These are phyloP conservation scores for Lecanicillium sp. DNA, from an alignment of 2,329 filamentous ascomycete species.

Conservation along the genomic window DNA sequence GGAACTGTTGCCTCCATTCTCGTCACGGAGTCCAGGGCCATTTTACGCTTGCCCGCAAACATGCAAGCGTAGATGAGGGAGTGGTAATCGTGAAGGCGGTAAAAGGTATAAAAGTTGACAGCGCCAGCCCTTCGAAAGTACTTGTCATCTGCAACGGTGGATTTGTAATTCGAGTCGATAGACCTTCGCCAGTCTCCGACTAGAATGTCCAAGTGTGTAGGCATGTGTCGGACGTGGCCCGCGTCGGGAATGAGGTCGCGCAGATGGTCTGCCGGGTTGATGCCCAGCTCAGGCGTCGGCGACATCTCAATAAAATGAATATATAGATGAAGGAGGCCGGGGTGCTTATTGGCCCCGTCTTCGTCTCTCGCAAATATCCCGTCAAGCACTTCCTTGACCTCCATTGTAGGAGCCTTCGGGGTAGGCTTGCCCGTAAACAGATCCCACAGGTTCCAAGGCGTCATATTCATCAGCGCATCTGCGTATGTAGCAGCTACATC, in stretches of 20 bases:
- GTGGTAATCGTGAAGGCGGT: slow-evolving; percentile 60
- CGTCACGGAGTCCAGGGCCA: slow-evolving; percentile 47
- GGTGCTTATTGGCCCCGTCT: slow-evolving; percentile 43
- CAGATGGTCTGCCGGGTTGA: slow-evolving; percentile 51
- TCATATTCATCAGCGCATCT: slow-evolving; percentile 34
- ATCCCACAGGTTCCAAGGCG: slow-evolving; percentile 33
- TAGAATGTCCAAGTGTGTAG: slow-evolving; percentile 63
- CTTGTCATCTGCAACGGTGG: slow-evolving; percentile 54
- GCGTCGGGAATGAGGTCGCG: slow-evolving; percentile 58
- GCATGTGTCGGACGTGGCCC: slow-evolving; percentile 66
- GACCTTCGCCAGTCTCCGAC: slow-evolving; percentile 60
- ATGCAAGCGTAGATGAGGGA: slow-evolving; percentile 64
- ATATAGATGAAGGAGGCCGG: slow-evolving; percentile 60
- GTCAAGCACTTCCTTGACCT: slow-evolving; percentile 11
- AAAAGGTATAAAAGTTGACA: slow-evolving; percentile 61
- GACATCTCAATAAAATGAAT: slow-evolving; percentile 69
- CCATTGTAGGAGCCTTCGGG: slow-evolving; percentile 1
- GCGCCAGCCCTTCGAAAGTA: slow-evolving; percentile 46
- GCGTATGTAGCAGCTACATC: slow-evolving; percentile 21
- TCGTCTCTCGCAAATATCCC: slow-evolving; percentile 33
- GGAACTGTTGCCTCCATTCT: slow-evolving; percentile 50
- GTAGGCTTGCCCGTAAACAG: slow-evolving; percentile 20
- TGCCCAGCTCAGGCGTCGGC: slow-evolving; percentile 48
- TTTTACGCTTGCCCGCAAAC: slow-evolving; percentile 54
- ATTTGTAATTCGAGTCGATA: slow-evolving; percentile 53